Conservation (phyloP, 371 early-diverging fungal species). For the Mucor velutinosus region DNA sequence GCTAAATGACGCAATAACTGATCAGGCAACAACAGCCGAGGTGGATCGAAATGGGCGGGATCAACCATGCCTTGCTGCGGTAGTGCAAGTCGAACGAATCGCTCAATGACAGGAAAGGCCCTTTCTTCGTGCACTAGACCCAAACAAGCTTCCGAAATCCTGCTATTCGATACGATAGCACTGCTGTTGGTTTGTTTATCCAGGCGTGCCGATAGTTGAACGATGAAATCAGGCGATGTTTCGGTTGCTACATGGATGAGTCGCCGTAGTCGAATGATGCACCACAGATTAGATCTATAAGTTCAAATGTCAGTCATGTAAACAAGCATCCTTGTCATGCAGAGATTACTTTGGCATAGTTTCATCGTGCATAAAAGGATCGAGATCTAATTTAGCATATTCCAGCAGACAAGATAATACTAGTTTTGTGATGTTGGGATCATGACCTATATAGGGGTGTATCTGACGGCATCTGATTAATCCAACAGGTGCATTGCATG, state of each 20-base stretch:
- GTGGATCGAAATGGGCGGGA: slow-evolving; percentile 2
- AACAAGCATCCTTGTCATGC: background rate
- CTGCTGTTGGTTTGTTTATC: background rate
- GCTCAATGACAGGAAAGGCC: slow-evolving; percentile 8
- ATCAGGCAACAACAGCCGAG: background rate
- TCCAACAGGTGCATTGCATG: background rate
- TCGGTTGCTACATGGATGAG: background rate
- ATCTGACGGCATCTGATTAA: background rate
- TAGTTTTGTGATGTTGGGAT: background rate
- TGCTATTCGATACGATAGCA: background rate
- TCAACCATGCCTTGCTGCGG: background rate
- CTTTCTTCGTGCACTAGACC: background rate
- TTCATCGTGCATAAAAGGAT: background rate
- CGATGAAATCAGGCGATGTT: background rate
- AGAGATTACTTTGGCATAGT: background rate
- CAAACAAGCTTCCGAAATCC: background rate
- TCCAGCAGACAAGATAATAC: slow-evolving; percentile 14
- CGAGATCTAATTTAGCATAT: slow-evolving; percentile 16
- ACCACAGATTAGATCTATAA: slow-evolving; percentile 18
- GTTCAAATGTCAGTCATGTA: background rate
- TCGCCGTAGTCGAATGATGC: slow-evolving; percentile 19
- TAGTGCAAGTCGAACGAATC: slow-evolving; percentile 8
- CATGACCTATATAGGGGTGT: slow-evolving; percentile 16
- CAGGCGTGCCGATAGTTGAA: background rate
- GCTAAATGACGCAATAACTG: slow-evolving; percentile 3